Base-by-base conservation (phyloP, 257 asterid species). In the Solanum pennellii region DNA sequence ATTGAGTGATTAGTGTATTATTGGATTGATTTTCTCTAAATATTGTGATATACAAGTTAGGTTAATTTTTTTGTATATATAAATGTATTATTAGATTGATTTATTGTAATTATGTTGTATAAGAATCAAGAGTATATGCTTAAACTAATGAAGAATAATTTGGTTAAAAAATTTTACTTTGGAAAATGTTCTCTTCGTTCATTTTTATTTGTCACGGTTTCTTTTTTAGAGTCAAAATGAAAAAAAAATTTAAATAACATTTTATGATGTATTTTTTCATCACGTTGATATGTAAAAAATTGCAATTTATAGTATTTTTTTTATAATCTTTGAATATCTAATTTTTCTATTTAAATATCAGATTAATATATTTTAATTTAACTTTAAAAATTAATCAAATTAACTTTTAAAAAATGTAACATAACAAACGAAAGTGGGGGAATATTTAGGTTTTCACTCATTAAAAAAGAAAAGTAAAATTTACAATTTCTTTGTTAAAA, bases 181-280 rank as follows among this genome's bases (percentile, higher is more conserved):
- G 0, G 5, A 33, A 33, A 33, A 33, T 33, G 0, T 33, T 33
- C 0, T 3, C 0, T 33, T 33, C 1, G 35, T 33, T 33, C 0
- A 33, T 33, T 33, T 33, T 33, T 3, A 33, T 33, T 33, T 33
- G 1, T 33, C 0, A 33, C 1, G 3, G 1, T 33, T 33, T 33
- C 35, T 3, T 33, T 33, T 33, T 33, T 3, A 33, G 35, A 33
- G 35, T 33, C 0, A 33, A 3, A n/a, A 31, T 31, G 3, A 3
- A 31, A 31, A 31, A 0, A 31, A 33, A 33, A 0, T n/a, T 33
- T 33, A 1, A 33, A 4, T 33, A 0, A 33, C 3, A 3, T 3
- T 31, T 31, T 31, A 31, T 31, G 33, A 31, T 31, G 33, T 31
- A 3, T n/a, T 3, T 31, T 31, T 31, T 31, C 35, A 4, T 31